phyloP scores from a whole-genome alignment of 106 monocot species.

The Platanthera guangdongensis region DNA sequence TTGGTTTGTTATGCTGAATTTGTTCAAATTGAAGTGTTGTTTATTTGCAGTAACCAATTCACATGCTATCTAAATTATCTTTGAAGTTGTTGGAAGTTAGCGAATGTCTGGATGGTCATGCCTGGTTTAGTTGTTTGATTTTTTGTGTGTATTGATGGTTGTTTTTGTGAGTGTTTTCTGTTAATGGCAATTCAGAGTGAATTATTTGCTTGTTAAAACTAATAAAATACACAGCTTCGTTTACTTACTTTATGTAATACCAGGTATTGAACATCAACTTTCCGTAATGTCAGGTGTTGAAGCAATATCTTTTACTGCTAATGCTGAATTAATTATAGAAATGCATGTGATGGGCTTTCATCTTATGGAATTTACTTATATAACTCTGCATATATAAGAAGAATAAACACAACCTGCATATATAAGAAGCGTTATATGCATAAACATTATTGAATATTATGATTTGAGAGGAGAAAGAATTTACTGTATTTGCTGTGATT shows the following conservation, averaged over 20 bases:
- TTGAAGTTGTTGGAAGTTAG: background rate
- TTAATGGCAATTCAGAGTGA: background rate
- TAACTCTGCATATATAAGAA: background rate
- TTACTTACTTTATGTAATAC: background rate
- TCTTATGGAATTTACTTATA: background rate
- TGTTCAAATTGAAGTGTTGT: background rate
- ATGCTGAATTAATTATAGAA: background rate
- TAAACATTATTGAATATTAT: background rate
- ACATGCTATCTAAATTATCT: background rate
- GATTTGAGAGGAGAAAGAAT: background rate
- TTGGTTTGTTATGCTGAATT: background rate
- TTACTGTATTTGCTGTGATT: background rate
- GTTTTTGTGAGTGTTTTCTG: background rate
- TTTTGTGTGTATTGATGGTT: background rate
- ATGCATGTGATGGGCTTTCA: background rate
- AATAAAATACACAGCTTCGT: background rate
- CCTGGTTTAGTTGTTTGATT: background rate
- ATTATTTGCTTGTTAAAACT: background rate
- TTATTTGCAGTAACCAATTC: background rate
- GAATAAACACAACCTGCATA: background rate
- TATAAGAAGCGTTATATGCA: too few relatives aligned
- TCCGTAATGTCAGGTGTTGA: background rate
- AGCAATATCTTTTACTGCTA: background rate
- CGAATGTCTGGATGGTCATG: background rate
- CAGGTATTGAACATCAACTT: background rate